Base-by-base conservation (phyloP, 2,329 filamentous ascomycete species). In the Proliferodiscus dingleyae region DNA sequence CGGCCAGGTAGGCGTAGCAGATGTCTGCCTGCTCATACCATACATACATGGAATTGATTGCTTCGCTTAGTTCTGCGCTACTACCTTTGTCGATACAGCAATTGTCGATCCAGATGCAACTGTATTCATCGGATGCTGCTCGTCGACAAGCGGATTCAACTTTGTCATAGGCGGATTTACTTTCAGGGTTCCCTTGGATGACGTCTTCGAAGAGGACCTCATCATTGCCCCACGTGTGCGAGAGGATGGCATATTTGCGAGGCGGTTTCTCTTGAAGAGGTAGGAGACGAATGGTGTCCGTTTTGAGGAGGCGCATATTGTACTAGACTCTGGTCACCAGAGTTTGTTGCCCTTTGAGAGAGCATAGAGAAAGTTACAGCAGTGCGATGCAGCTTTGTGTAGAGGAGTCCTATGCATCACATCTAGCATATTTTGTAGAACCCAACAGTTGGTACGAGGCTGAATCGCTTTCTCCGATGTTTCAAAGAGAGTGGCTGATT, bases 21-120 rank as follows among this genome's bases (percentile, higher is more conserved):
- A 49, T 19, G 4, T 21, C 32, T 19, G 49, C 34, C 18, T 29
- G 7, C 21, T 34, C 22, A 37, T 51, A 55, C 45, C 47, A 54
- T n/a, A 36, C 21, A 21, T 30, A 54, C 52, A 54, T 54, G 11
- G 46, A 52, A 37, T 54, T 53, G 21, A 55, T 50, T 2, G 50
- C 47, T 26, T 55, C 47, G 5, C 41, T 45, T 5, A 55, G 36
- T 37, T 55, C 52, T 10, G 43, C 37, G 21, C 30, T 46, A 32
- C 34, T 51, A 10, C 36, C 37, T 29, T 55, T 55, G 33, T 55
- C 50, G 32, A 55, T 51, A 28, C 52, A 53, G 36, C 52, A 55
- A 1, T 45, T 47, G 28, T 55, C 50, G 18, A 49, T 43, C 51
- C 51, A 53, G 18, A 29, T 32, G 18, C 44, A 54, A 11, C 29